Evolutionary conservation across 345 rosid species (phyloP).

Genomic region (Luvunga scandens): DNA sequence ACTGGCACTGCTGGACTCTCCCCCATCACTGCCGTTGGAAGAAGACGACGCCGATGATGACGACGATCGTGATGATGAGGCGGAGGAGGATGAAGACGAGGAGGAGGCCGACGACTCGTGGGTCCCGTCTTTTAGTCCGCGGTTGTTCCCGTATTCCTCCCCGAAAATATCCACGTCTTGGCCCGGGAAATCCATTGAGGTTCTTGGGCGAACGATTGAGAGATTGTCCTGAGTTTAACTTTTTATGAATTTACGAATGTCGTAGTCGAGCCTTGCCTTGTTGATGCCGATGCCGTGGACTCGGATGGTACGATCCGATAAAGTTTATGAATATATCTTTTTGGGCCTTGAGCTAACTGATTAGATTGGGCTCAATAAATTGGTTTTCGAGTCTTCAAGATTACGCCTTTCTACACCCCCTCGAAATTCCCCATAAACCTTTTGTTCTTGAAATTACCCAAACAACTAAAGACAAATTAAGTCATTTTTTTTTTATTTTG

Average conservation of each 20-base stretch:
- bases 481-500: no score
- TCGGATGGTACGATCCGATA: neutral
- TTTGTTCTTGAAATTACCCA: no score
- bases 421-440: no score
- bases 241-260: neutral
- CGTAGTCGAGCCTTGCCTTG: neutral
- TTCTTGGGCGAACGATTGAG: neutral
- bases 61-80: conserved; percentile 40
- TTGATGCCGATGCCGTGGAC: neutral
- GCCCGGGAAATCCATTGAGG: conserved; percentile 35
- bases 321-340: no score
- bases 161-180: conserved; percentile 47
- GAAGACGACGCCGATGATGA: conserved; percentile 34
- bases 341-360: no score
- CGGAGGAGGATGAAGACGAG: conserved; percentile 47
- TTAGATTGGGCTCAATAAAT: no score
- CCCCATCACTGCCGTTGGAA: conserved; percentile 33
- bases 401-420: no score
- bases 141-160: conserved; percentile 25
- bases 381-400: no score
- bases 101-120: conserved; percentile 53
- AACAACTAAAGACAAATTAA: no score
- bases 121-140: conserved; percentile 23
- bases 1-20: conserved; percentile 44
- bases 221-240: no score